A percentile compares a stretch with the other conserved stretches of the same genome.
Conservation (phyloP, 2,329 filamentous ascomycete genomes). For the Fusarium azukiicola region DNA sequence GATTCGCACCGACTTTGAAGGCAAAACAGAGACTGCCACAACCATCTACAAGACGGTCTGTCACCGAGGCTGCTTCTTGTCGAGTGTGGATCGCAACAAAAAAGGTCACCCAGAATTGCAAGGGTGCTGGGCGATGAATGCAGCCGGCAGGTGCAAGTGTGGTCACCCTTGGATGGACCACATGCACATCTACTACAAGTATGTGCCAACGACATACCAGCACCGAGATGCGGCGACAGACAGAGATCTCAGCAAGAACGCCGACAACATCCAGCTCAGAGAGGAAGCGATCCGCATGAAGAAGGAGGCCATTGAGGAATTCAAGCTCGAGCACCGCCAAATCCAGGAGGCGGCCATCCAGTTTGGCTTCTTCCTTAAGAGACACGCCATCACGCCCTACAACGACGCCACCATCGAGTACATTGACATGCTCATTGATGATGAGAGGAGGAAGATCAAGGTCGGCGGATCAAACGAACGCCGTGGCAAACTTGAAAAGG, state of each 20-base stretch:
- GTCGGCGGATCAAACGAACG: conserved; percentile 9
- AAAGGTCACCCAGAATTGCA: conserved; percentile 12
- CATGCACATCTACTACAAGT: conserved; percentile 34
- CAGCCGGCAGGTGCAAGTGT: not conserved
- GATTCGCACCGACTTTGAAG: not conserved
- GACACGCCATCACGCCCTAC: conserved; percentile 28
- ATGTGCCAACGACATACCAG: conserved; percentile 9
- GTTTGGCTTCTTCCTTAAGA: conserved; percentile 32
- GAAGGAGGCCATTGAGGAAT: conserved; percentile 26
- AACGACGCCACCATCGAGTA: conserved; percentile 32
- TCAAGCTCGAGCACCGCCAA: conserved; percentile 11
- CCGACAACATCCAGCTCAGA: conserved; percentile 4
- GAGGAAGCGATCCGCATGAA: conserved; percentile 26
- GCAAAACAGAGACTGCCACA: not conserved
- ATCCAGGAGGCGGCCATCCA: conserved; percentile 36
- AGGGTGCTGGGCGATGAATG: not conserved
- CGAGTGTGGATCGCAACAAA: conserved; percentile 4
- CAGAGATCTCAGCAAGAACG: conserved; percentile 16
- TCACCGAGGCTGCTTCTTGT: not conserved
- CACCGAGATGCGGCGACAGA: conserved; percentile 19
- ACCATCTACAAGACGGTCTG: not conserved
- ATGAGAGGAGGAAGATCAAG: conserved; percentile 27
- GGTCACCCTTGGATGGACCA: conserved; percentile 34
- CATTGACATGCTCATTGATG: conserved; percentile 29
- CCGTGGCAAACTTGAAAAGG: not conserved